Percentiles rank a stretch among this genome's conserved stretches.
phyloP scores from a whole-genome alignment of 805 yeast species.

The Hanseniaspora taiwanica region DNA sequence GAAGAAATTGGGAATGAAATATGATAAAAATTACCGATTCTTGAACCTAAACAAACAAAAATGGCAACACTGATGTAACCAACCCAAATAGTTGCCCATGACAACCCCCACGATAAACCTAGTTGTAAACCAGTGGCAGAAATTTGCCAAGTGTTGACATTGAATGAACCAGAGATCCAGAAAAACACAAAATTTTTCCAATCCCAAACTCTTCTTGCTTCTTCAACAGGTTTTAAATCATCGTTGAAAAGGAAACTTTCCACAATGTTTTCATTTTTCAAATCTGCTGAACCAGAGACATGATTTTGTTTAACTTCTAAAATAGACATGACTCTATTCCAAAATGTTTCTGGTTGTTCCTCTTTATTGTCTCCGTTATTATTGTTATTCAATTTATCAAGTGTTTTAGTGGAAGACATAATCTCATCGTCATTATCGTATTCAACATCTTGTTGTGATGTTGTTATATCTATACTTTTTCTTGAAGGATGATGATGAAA shows the following conservation, averaged over 20 bases:
- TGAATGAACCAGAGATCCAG: constrained; percentile 86
- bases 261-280: not conserved
- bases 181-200: constrained; percentile 73
- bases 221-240: constrained; percentile 73
- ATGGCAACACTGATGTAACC: constrained; percentile 65
- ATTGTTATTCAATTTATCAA: not conserved
- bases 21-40: constrained; percentile 75
- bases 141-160: constrained; percentile 85
- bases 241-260: constrained; percentile 61
- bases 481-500: not conserved
- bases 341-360: not conserved
- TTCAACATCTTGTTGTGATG: not conserved
- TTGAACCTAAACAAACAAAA: constrained; percentile 55
- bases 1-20: constrained; percentile 75
- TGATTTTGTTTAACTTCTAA: constrained; percentile 4
- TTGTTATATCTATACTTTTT: not conserved
- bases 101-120: constrained; percentile 85
- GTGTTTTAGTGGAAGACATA: not conserved
- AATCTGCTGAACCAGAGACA: not conserved
- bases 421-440: not conserved
- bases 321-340: not conserved
- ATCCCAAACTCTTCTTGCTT: constrained; percentile 61
- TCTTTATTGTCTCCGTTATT: not conserved
- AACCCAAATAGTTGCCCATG: constrained; percentile 81
- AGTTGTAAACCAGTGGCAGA: constrained; percentile 75